Evolutionary conservation across 768 basidiomycete species (phyloP).

Genomic region (Terana coerulea): DNA sequence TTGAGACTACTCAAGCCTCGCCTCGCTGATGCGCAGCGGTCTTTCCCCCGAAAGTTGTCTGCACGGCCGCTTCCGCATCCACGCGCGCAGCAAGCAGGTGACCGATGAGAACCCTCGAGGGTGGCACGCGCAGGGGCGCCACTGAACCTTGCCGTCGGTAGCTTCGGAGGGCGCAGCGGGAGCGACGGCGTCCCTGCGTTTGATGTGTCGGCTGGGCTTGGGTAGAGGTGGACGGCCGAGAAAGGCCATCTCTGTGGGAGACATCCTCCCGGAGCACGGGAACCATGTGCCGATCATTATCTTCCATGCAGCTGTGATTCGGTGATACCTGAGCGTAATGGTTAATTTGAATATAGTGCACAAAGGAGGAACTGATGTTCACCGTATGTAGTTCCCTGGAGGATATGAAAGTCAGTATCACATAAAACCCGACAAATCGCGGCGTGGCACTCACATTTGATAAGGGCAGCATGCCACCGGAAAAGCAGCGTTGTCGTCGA

Average conservation of each 20-base stretch:
- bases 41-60: background rate
- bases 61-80: slow-evolving; percentile 3
- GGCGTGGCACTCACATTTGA: slow-evolving; percentile 28
- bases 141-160: background rate
- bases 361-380: slow-evolving; percentile 1
- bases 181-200: slow-evolving; percentile 4
- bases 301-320: slow-evolving; percentile 35
- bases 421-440: background rate
- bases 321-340: slow-evolving; percentile 22
- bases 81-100: slow-evolving; percentile 8
- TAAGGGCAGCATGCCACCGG: slow-evolving; percentile 43
- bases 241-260: slow-evolving; percentile 22
- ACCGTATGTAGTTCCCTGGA: slow-evolving; percentile 28
- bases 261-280: slow-evolving; percentile 18
- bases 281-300: slow-evolving; percentile 33
- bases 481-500: slow-evolving; percentile 33
- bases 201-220: slow-evolving; percentile 40
- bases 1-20: too few species aligned
- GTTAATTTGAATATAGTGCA: background rate
- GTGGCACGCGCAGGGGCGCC: background rate
- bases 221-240: slow-evolving; percentile 40
- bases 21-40: too few species aligned
- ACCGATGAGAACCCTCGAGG: slow-evolving; percentile 4
- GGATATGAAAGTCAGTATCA: background rate
- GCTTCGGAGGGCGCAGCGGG: background rate